Base-by-base conservation (phyloP, 495 filamentous ascomycete species). In the Penicillium crystallinum region DNA sequence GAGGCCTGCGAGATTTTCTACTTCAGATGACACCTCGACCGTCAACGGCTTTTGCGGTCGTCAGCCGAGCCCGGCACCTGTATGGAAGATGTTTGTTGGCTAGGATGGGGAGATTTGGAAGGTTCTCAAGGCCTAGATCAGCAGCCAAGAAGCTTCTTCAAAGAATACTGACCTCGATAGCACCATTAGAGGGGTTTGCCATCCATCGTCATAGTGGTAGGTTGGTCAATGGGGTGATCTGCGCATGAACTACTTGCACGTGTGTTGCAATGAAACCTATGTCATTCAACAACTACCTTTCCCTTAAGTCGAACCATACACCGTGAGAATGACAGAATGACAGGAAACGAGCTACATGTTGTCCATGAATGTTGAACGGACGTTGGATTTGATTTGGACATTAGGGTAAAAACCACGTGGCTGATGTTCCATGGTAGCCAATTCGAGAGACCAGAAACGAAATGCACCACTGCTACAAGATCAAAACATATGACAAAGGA, bases 361-460 rank as follows among this genome's bases (percentile, higher is more conserved):
- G 10, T 1, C 29, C 19, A 31, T 33, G 1, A 7, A 15, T 34
- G 18, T n/a, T 47, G 14, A n/a, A n/a, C n/a, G n/a, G n/a, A n/a
- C n/a, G n/a, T n/a, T n/a, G n/a, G n/a, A n/a, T n/a, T n/a, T n/a
- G n/a, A n/a, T n/a, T n/a, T n/a, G n/a, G n/a, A n/a, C n/a, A n/a
- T n/a, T n/a, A n/a, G n/a, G n/a, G n/a, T n/a, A n/a, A 42, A 42
- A 31, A 11, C 37, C 39, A 50, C 38, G 48, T 41, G 48, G 29
- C 5, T 12, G 8, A 6, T 25, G 30, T 35, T 33, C 47, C 48
- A 23, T 50, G 48, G 48, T 50, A 25, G 21, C 40, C 17, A 35
- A 50, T 37, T 36, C 17, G 8, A 33, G 9, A 45, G n/a, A 44
- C 4, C 27, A 45, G 7, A 7, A 21, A 21, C 14, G 6, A 7